A percentile compares a stretch with the other conserved stretches of the same genome.
These are phyloP conservation scores for Porogramme epimiltina DNA, from an alignment of 1,284 basidiomycete species.

Conservation along the genomic window DNA sequence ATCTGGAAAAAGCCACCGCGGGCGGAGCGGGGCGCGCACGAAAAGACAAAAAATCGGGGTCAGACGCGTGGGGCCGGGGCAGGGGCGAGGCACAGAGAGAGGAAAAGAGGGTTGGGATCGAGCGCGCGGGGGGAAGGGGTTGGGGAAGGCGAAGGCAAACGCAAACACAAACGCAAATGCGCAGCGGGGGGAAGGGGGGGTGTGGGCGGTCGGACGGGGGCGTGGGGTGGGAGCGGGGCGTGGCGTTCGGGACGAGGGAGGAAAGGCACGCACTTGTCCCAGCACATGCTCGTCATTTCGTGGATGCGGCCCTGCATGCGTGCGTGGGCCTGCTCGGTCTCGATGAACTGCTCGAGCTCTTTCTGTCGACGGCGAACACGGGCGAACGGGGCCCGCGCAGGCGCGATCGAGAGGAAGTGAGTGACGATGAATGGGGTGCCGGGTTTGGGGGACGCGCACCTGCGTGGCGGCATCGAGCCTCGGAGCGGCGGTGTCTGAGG, in stretches of 20 bases:
- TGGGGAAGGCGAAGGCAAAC: neutral
- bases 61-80: conserved; percentile 8
- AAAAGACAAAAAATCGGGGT: neutral
- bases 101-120: neutral
- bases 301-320: conserved; percentile 75
- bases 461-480: conserved; percentile 9
- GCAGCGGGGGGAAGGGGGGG: no score
- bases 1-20: conserved; percentile 12
- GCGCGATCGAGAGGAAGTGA: neutral
- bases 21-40: neutral
- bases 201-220: no score
- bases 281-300: conserved; percentile 76
- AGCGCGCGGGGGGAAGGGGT: neutral
- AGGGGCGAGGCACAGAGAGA: neutral
- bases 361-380: conserved; percentile 50
- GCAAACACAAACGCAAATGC: no score
- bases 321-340: conserved; percentile 87
- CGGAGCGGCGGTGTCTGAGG: neutral
- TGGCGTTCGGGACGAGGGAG: no score
- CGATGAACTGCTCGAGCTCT: conserved; percentile 84
- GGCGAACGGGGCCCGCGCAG: neutral
- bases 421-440: no score
- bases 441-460: neutral
- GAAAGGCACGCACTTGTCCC: conserved; percentile 80
- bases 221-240: no score